Base-by-base conservation (phyloP, 225 moss, liverwort and hornwort species). In the Sphagnum contortum region DNA sequence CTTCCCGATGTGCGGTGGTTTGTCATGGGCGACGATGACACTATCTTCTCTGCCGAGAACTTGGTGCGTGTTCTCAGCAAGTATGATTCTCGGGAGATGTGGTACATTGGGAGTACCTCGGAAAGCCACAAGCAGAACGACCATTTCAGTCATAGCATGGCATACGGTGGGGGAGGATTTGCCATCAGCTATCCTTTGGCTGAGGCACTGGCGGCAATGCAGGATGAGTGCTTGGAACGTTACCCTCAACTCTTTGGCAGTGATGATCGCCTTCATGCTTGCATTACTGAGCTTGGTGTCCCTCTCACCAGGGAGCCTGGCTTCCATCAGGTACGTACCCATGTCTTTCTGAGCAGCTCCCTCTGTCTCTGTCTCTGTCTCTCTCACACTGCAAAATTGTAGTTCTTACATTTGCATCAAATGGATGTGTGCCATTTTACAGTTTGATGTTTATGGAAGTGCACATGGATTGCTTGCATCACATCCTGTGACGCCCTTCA, bases 21-120 rank as follows among this genome's bases (percentile, higher is more conserved):
- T 57, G 92, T 96, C 70, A 92, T 96, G 95, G 95, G 95, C 4
- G 95, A 96, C 13, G 95, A 96, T 45, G 95, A 96, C 70, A 96
- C 92, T 47, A 57, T 96, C 58, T 96, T 92, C 79, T 92, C 88
- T 69, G 77, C 89, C 9, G 90, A 92, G 54, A 96, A 96, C 65
- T 80, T 96, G 69, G 82, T 96, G 66, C 77, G 79, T 29, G 76
- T 84, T 66, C 65, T 96, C 71, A 87, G 80, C 45, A 90, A 87
- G 67, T 92, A 96, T 65, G 92, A 96, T 72, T 84, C 88, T 3
- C 69, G 70, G 8, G 45, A 71, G 59, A 80, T 84, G 80, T 67
- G 75, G 49, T 84, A 84, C 75, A 81, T 84, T 54, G 84, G 84
- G 51, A 75, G 78, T 51, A 79, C 77, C 51, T 84, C 84, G 5